phyloP scores from a whole-genome alignment of 2,329 filamentous ascomycete species.

The Talaromyces sp. region DNA sequence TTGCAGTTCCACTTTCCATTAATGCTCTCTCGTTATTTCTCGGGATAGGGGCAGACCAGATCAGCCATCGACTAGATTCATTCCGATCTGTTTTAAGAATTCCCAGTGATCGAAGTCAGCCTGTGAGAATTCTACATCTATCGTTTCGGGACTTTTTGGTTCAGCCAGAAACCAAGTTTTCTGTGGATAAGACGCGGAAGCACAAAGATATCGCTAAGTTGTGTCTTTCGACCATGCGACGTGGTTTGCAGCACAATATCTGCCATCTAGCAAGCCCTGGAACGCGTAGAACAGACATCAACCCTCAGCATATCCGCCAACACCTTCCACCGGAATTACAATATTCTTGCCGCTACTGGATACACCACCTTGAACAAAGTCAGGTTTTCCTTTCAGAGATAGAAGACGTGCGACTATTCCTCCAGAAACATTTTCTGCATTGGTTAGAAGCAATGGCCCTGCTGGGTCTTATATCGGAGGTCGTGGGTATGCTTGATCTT shows the following conservation, averaged over 20 bases:
- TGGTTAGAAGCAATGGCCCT: conserved; percentile 6
- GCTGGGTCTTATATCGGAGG: neutral
- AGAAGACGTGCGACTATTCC: neutral
- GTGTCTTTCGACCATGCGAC: neutral
- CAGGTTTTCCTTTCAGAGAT: conserved; percentile 14
- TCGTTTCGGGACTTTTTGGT: conserved; percentile 34
- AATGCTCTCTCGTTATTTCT: conserved; percentile 20
- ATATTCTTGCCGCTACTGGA: conserved; percentile 26
- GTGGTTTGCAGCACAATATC: neutral
- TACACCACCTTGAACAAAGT: neutral
- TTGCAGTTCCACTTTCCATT: conserved; percentile 23
- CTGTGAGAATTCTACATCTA: conserved; percentile 24
- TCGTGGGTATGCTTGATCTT: too few relatives aligned
- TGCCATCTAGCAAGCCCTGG: conserved; percentile 19
- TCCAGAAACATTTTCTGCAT: neutral
- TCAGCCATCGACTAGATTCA: neutral
- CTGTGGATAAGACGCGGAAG: neutral
- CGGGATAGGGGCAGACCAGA: neutral
- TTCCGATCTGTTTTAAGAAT: neutral
- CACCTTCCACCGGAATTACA: conserved; percentile 23
- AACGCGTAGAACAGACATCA: conserved; percentile 15
- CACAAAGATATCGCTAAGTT: neutral
- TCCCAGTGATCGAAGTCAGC: neutral
- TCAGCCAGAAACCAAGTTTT: conserved; percentile 15
- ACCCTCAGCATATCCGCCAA: conserved; percentile 17